Conservation (phyloP, 345 rosid species). For the Excoecaria agallocha region DNA sequence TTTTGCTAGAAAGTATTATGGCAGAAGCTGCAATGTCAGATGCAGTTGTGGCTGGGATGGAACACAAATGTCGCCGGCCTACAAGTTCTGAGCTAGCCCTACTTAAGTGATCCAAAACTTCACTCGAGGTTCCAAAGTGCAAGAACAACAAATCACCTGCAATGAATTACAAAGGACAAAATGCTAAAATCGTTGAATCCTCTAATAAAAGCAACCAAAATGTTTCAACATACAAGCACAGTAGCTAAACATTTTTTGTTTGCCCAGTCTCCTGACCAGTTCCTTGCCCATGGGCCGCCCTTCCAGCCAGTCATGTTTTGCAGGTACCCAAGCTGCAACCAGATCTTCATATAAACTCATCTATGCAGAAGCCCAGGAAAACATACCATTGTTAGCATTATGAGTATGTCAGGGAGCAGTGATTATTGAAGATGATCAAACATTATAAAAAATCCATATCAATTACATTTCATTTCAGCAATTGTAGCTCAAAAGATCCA, state of each 20-base stretch:
- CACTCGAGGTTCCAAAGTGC: constrained; percentile 98
- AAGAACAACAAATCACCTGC: constrained; percentile 82
- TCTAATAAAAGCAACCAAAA: constrained; percentile 11
- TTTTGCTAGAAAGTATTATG: constrained; percentile 80
- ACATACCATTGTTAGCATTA: neutral
- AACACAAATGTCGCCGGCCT: constrained; percentile 89
- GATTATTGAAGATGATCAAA: neutral
- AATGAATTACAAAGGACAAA: constrained; percentile 21
- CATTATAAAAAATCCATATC: neutral
- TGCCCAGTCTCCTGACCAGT: constrained; percentile 69
- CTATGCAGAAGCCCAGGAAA: constrained; percentile 38
- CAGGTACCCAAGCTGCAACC: constrained; percentile 97
- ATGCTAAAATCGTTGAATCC: constrained; percentile 17
- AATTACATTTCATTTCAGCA: neutral
- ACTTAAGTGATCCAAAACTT: constrained; percentile 88
- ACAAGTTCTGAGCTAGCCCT: constrained; percentile 73
- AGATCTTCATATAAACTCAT: constrained; percentile 98
- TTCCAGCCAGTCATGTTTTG: constrained; percentile 81
- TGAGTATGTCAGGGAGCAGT: neutral
- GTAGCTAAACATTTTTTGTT: constrained; percentile 71
- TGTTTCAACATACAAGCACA: constrained; percentile 65
- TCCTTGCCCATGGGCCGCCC: constrained; percentile 67
- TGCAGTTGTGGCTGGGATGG: constrained; percentile 85
- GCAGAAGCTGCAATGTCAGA: constrained; percentile 93
- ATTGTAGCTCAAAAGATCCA: neutral